Percentiles rank a stretch among this genome's conserved stretches.
Evolutionary conservation across 1,139 yeast genomes (phyloP).

Genomic region (Pichia sp.): DNA sequence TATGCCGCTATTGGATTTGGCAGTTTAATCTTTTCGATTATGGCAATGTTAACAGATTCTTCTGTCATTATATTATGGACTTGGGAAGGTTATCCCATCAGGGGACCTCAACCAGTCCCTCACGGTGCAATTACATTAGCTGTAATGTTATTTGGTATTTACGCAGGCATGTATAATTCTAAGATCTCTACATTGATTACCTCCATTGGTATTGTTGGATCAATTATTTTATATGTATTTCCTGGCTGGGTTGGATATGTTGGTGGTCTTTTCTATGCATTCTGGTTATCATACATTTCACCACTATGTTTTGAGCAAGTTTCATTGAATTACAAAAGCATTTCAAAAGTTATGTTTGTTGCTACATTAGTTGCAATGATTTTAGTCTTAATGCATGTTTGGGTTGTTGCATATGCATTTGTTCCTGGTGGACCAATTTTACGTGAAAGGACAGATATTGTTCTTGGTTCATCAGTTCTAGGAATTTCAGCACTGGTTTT

Average conservation of each 20-base stretch:
- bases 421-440: slow-evolving; percentile 89
- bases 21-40: slow-evolving; percentile 62
- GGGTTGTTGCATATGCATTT: slow-evolving; percentile 97
- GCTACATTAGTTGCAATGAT: slow-evolving; percentile 52
- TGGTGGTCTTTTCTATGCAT: slow-evolving; percentile 65
- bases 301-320: slow-evolving; percentile 49
- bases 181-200: slow-evolving; percentile 16
- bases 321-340: slow-evolving; percentile 13
- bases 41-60: slow-evolving; percentile 74
- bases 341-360: slow-evolving; percentile 31
- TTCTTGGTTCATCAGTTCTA: slow-evolving; percentile 49
- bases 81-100: slow-evolving; percentile 88
- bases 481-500: slow-evolving; percentile 35
- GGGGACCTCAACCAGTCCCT: slow-evolving; percentile 86
- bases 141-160: slow-evolving; percentile 54
- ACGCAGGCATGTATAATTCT: slow-evolving; percentile 34
- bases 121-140: slow-evolving; percentile 69
- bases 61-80: slow-evolving; percentile 83
- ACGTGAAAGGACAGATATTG: slow-evolving; percentile 80
- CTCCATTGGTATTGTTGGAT: slow-evolving; percentile 41
- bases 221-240: slow-evolving; percentile 42
- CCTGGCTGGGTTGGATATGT: slow-evolving; percentile 77
- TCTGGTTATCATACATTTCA: slow-evolving; percentile 54
- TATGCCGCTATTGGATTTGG: slow-evolving; percentile 70
- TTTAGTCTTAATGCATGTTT: slow-evolving; percentile 72